Base-by-base conservation (phyloP, 495 filamentous ascomycete species). In the Barbatosphaeria neglecta region DNA sequence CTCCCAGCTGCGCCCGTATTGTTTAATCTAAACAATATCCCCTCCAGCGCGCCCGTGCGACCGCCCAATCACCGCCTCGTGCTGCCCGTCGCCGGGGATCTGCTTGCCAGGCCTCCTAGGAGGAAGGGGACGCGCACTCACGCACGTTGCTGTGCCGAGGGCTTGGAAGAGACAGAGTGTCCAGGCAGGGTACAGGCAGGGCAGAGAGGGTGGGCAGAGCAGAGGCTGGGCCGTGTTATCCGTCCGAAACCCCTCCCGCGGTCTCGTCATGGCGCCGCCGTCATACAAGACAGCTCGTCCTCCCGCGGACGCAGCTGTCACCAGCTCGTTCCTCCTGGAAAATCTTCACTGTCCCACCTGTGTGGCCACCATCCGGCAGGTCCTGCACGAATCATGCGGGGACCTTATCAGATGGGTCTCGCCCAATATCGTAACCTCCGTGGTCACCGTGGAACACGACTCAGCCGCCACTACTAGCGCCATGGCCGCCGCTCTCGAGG, bases 341-440 rank as follows among this genome's bases (percentile, higher is more conserved):
- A 81, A 81, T 63, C 65, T 82, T 15, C 79, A 83, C 54, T 83
- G 78, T 64, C 72, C 76, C 23, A 75, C 77, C 41, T 82, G 78
- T 51, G 69, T 80, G 17, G 69, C 70, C 18, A 61, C 66, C 51
- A 80, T 82, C 58, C 66, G 74, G 54, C 54, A 65, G 37, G 64
- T 62, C 50, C 51, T 80, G 25, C 55, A 55, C 43, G 60, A 50
- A 11, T 50, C 65, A 6, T 66, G 67, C 13, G 50, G 59, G 15
- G 65, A 59, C 20, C 50, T 50, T 22, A 60, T 77, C 37, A 50
- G 49, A 44, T 75, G 70, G 65, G 66, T 80, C 7, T 78, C 76
- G 41, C 68, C 74, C 42, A 78, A 75, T 41, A 66, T 80, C 22
- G 67, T 80, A 43, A 75, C 76, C 18, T 73, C 72, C 41, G 70